A percentile compares a stretch with the other conserved stretches of the same genome.
Evolutionary conservation across 805 yeast species (phyloP).

Genomic region (Saturnispora dispora): DNA sequence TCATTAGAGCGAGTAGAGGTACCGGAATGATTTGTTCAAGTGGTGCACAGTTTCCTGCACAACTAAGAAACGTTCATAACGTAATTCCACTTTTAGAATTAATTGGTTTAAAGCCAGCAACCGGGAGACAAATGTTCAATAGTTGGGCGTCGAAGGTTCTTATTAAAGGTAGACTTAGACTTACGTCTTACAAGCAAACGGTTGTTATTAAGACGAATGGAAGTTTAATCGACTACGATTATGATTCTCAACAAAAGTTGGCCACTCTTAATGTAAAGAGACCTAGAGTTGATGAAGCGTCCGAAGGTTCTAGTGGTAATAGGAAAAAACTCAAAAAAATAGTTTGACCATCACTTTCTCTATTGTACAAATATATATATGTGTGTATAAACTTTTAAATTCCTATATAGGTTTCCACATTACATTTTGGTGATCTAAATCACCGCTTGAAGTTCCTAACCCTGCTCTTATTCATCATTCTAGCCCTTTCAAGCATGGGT

Average conservation of each 20-base stretch:
- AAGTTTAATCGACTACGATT: constrained; percentile 19
- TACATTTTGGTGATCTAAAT: background rate
- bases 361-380: background rate
- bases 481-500: constrained; percentile 25
- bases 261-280: background rate
- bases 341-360: background rate
- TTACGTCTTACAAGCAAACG: constrained; percentile 71
- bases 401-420: background rate
- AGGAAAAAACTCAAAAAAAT: background rate
- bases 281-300: background rate
- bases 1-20: constrained; percentile 72
- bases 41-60: constrained; percentile 44
- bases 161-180: constrained; percentile 64
- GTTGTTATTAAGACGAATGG: constrained; percentile 46
- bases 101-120: constrained; percentile 60
- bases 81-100: constrained; percentile 54
- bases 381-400: background rate
- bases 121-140: constrained; percentile 51
- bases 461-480: constrained; percentile 19
- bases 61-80: constrained; percentile 61
- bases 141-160: constrained; percentile 56
- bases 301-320: background rate
- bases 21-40: constrained; percentile 73
- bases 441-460: constrained; percentile 7
- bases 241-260: background rate